Evolutionary conservation across 495 filamentous ascomycete species (phyloP).

Genomic region (Aspergillus saccharolyticus): DNA sequence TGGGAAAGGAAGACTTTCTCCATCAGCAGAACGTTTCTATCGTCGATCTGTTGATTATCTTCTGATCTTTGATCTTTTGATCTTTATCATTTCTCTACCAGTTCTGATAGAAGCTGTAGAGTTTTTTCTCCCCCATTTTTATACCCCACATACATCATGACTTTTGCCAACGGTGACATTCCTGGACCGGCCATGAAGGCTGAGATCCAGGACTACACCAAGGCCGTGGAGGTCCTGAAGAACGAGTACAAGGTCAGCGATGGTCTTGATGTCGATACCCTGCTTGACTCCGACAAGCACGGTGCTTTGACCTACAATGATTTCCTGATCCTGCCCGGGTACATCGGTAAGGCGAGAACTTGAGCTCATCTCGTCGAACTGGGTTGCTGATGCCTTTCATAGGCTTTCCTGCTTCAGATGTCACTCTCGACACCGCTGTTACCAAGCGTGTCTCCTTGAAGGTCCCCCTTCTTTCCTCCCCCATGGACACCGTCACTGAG

Average conservation of each 20-base stretch:
- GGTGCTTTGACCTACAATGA: slow-evolving; percentile 88
- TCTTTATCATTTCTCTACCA: slow-evolving; percentile 18
- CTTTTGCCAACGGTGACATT: slow-evolving; percentile 61
- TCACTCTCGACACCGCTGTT: slow-evolving; percentile 81
- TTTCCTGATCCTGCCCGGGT: slow-evolving; percentile 63
- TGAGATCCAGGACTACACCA: slow-evolving; percentile 51
- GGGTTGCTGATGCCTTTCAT: slow-evolving; percentile 46
- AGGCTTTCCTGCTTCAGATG: slow-evolving; percentile 88
- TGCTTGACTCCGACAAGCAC: slow-evolving; percentile 80
- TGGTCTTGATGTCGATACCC: slow-evolving; percentile 75
- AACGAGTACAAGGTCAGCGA: slow-evolving; percentile 67
- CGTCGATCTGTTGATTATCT: slow-evolving; percentile 41
- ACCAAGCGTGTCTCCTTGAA: slow-evolving; percentile 93
- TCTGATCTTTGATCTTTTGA: slow-evolving; percentile 13
- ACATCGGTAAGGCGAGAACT: slow-evolving; percentile 50
- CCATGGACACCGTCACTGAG: slow-evolving; percentile 99
- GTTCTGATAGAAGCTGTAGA: slow-evolving; percentile 23
- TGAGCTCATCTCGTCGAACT: slow-evolving; percentile 25
- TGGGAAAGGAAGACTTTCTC: slow-evolving; percentile 52
- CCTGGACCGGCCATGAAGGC: slow-evolving; percentile 41
- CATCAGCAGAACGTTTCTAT: slow-evolving; percentile 47
- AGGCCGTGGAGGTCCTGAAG: slow-evolving; percentile 72
- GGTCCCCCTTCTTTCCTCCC: slow-evolving; percentile 90
- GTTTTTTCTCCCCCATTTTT: slow-evolving; percentile 25
- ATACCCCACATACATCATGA: slow-evolving; percentile 49